Evolutionary conservation across 2,329 filamentous ascomycete species (phyloP).

Genomic region (Cercospora zeae-maydis): DNA sequence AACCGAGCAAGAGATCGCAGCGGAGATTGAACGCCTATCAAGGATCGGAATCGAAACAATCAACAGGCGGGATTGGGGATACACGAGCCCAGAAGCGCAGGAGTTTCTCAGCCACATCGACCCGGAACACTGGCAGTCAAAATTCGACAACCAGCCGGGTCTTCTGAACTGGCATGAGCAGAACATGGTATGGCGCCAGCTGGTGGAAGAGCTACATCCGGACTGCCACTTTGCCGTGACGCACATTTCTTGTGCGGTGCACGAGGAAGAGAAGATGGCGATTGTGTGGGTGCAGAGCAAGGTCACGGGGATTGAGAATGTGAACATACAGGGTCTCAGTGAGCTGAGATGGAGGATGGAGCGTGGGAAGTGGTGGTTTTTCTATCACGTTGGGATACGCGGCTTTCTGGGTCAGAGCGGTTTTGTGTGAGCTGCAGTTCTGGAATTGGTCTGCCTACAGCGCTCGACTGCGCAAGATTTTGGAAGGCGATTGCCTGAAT

Average conservation of each 20-base stretch:
- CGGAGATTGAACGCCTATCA: slow-evolving; percentile 15
- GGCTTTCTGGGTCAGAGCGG: slow-evolving; percentile 1
- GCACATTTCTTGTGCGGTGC: slow-evolving; percentile 9
- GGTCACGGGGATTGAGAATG: slow-evolving; percentile 14
- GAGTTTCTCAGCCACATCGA: slow-evolving; percentile 15
- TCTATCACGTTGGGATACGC: slow-evolving; percentile 15
- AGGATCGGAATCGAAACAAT: slow-evolving; percentile 13
- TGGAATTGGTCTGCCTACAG: not conserved
- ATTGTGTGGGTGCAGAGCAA: slow-evolving; percentile 19
- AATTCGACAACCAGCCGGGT: slow-evolving; percentile 13
- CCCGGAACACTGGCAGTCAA: slow-evolving; percentile 11
- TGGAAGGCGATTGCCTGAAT: too few relatives aligned
- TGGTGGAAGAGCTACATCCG: slow-evolving; percentile 12
- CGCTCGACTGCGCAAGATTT: too few relatives aligned
- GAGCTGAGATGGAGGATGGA: slow-evolving; percentile 17
- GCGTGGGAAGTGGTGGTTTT: slow-evolving; percentile 17
- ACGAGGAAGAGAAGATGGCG: slow-evolving; percentile 12
- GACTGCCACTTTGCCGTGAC: slow-evolving; percentile 17
- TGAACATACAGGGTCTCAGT: slow-evolving; percentile 19
- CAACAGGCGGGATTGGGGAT: slow-evolving; percentile 20
- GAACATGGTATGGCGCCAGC: slow-evolving; percentile 12
- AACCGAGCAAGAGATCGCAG: not conserved
- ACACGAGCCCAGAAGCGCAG: slow-evolving; percentile 11
- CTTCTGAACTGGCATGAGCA: slow-evolving; percentile 15
- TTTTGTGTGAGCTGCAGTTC: not conserved